phyloP scores from a whole-genome alignment of 2,329 filamentous ascomycete species.

The Colletotrichum eremochloae region DNA sequence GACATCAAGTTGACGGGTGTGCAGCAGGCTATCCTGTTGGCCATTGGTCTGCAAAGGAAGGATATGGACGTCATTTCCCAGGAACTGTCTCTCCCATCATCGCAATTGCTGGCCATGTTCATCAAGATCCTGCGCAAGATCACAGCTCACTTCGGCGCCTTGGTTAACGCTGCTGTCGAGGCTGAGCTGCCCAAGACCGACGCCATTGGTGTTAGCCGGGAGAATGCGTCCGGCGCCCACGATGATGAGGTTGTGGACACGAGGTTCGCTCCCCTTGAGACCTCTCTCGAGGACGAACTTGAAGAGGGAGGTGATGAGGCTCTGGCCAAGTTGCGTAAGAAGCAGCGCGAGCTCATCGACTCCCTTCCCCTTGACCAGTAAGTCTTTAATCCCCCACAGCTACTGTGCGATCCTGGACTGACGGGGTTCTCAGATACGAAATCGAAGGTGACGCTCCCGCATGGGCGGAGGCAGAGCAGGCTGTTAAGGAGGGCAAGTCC shows the following conservation, averaged over 20 bases:
- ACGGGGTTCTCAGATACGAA: conserved; percentile 65
- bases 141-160: conserved; percentile 78
- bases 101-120: conserved; percentile 94
- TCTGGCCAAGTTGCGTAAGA: conserved; percentile 77
- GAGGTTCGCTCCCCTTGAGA: conserved; percentile 78
- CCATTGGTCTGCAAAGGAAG: conserved; percentile 91
- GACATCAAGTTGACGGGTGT: conserved; percentile 82
- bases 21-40: conserved; percentile 89
- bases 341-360: conserved; percentile 91
- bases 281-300: conserved; percentile 83
- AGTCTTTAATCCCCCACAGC: conserved; percentile 52
- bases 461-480: conserved; percentile 81
- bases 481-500: conserved; percentile 73
- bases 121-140: conserved; percentile 95
- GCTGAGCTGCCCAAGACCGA: conserved; percentile 72
- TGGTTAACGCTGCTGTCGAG: conserved; percentile 81
- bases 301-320: conserved; percentile 86
- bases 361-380: conserved; percentile 89
- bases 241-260: conserved; percentile 77
- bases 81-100: conserved; percentile 79
- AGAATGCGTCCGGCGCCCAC: conserved; percentile 73
- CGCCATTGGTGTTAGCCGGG: conserved; percentile 69
- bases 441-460: conserved; percentile 72
- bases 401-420: conserved; percentile 29
- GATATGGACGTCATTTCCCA: conserved; percentile 83